Evolutionary conservation across 768 basidiomycete genomes (phyloP).

Genomic region (Boletus eberwhitei): DNA sequence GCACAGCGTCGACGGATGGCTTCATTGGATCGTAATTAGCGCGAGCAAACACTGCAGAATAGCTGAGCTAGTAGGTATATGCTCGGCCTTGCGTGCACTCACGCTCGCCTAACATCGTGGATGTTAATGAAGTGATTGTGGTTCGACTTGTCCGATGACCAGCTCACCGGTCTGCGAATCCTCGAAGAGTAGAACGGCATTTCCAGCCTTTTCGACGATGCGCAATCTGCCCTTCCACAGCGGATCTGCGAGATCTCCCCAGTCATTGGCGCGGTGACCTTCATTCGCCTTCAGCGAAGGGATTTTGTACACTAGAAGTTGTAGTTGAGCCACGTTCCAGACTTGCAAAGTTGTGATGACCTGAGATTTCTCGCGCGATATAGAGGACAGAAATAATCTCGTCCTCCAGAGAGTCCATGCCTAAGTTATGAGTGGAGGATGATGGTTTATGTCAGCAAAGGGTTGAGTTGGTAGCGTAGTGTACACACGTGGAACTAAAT

Average conservation of each 20-base stretch:
- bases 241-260: constrained; percentile 81
- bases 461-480: no score
- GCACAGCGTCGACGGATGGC: constrained; percentile 89
- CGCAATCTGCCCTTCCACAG: constrained; percentile 92
- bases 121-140: constrained; percentile 1
- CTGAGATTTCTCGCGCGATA: constrained; percentile 87
- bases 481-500: background rate
- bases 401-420: constrained; percentile 60
- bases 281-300: constrained; percentile 83
- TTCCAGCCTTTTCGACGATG: constrained; percentile 72
- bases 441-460: constrained; percentile 25
- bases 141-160: background rate
- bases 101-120: constrained; percentile 58
- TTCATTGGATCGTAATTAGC: constrained; percentile 75
- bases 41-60: constrained; percentile 73
- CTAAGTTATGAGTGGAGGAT: background rate
- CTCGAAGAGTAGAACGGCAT: constrained; percentile 74
- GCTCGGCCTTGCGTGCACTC: constrained; percentile 28
- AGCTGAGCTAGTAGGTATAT: constrained; percentile 3
- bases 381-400: constrained; percentile 90
- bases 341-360: constrained; percentile 39
- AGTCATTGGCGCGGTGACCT: constrained; percentile 88
- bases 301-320: constrained; percentile 76
- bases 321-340: constrained; percentile 19
- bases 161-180: constrained; percentile 71